phyloP scores from a whole-genome alignment of 2,329 filamentous ascomycete genomes.

The Thelonectria rubi region DNA sequence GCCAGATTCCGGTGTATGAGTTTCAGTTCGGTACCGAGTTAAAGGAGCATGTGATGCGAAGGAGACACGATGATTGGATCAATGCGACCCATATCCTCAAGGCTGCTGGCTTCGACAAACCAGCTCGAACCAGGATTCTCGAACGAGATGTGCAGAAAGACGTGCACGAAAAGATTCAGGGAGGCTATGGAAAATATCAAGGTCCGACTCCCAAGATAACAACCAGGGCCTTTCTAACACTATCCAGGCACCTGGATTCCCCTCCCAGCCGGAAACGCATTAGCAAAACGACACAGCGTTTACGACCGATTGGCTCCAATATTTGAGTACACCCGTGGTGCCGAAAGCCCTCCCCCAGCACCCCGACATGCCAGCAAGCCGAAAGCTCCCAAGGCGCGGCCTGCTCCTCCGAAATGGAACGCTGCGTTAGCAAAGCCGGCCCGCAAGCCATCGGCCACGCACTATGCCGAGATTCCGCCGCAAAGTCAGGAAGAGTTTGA shows the following conservation, averaged over 20 bases:
- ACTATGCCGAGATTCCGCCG: constrained; percentile 33
- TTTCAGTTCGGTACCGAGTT: constrained; percentile 83
- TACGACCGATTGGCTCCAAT: constrained; percentile 85
- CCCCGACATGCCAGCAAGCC: constrained; percentile 92
- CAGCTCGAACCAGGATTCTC: constrained; percentile 90
- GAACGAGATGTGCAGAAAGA: constrained; percentile 98
- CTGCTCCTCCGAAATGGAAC: constrained; percentile 67
- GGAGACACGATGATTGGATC: constrained; percentile 94
- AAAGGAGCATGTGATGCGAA: constrained; percentile 93
- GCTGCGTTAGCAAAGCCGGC: constrained; percentile 32
- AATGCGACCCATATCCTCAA: constrained; percentile 99
- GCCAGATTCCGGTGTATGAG: constrained; percentile 92
- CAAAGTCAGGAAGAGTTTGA: constrained; percentile 68
- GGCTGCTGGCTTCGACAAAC: constrained; percentile 96
- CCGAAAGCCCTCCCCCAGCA: constrained; percentile 89
- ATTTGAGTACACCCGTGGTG: constrained; percentile 87
- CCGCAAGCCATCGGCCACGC: constrained; percentile 19
- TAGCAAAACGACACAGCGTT: constrained; percentile 88
- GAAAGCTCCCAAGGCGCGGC: constrained; percentile 69
- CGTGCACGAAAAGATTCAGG: constrained; percentile 96
- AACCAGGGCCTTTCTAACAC: constrained; percentile 12
- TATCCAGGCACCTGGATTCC: constrained; percentile 91
- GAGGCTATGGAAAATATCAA: constrained; percentile 98
- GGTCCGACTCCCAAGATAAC: constrained; percentile 57
- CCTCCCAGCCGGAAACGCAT: constrained; percentile 78